A percentile compares a stretch with the other conserved stretches of the same genome.
phyloP scores from a whole-genome alignment of 768 basidiomycete species.

The Cystobasidium ongulense region DNA sequence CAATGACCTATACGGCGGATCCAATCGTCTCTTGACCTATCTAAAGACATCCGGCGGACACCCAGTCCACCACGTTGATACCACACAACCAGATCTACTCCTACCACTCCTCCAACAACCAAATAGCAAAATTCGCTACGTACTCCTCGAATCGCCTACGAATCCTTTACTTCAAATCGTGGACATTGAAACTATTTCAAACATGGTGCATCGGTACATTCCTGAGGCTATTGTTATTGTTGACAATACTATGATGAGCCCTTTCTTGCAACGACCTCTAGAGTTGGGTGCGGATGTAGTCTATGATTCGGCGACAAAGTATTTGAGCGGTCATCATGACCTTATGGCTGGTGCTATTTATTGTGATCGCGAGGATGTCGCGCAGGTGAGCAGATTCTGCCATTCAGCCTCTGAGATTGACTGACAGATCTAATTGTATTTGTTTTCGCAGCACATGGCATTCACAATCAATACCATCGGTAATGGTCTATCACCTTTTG shows the following conservation, averaged over 20 bases:
- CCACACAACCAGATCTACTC: constrained; percentile 63
- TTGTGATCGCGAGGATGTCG: constrained; percentile 82
- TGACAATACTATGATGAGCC: constrained; percentile 99
- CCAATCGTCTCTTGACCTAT: constrained; percentile 86
- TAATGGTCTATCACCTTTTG: constrained; percentile 88
- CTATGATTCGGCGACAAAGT: constrained; percentile 96
- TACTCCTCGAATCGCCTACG: constrained; percentile 91
- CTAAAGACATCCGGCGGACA: constrained; percentile 79
- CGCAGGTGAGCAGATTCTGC: constrained; percentile 54
- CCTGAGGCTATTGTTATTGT: constrained; percentile 76
- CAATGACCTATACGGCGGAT: constrained; percentile 95
- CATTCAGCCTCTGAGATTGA: not conserved
- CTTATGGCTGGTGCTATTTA: constrained; percentile 95
- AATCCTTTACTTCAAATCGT: constrained; percentile 93
- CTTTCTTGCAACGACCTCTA: constrained; percentile 87
- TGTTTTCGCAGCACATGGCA: constrained; percentile 60
- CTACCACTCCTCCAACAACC: constrained; percentile 56
- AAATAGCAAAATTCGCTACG: constrained; percentile 54
- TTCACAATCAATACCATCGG: constrained; percentile 90
- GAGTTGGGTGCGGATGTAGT: constrained; percentile 95
- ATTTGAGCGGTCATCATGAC: constrained; percentile 95
- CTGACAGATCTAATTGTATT: not conserved
- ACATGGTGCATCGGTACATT: constrained; percentile 71
- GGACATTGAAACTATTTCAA: constrained; percentile 74
- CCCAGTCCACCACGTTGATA: constrained; percentile 85